Base-by-base conservation (phyloP, 2,329 filamentous ascomycete species). In the Colletotrichum ledebouriae region DNA sequence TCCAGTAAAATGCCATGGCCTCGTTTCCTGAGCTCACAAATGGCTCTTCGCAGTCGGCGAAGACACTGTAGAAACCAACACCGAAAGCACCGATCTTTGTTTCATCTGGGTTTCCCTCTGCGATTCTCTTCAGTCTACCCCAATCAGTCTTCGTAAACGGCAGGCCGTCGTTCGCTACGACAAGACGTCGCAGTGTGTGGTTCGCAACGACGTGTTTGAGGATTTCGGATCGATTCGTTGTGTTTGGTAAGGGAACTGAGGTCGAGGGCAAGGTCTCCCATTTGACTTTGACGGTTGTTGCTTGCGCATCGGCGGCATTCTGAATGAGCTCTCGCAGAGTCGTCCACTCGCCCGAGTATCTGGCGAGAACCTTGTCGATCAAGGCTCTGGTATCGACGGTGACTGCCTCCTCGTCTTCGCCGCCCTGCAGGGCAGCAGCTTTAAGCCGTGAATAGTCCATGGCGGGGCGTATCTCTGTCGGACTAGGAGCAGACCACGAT, bases 1-100 rank as follows among this genome's bases (percentile, higher is more conserved):
- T 98, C 97, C 96, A 99, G 82, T 98, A 99, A 76, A 99, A 99
- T 0, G 95, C 95, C 93, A 99, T 98, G 42, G 94, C 94, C 79
- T 97, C 91, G 70, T 87, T 88, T 1, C 96, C 96, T 1, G 95
- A 98, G 72, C 94, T 96, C 72, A 99, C 92, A 76, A 99, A 98
- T 0, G 96, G 96, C 73, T 98, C 94, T 79, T 99, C 97, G 77
- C 95, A 99, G 78, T 99, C 96, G 70, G 96, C 93, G 78, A 99
- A 99, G 44, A 98, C 95, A 78, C 93, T 97, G 85, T 99, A 99
- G 82, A 99, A 99, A 2, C 96, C 96, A 37, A 99, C 96, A 72
- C 96, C 96, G 78, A 99, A 99, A 3, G 96, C 97, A 62, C 96
- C 96, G 74, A 99, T 99, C 84, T 99, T 99, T 53, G 94, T 98